phyloP scores from a whole-genome alignment of 2,329 filamentous ascomycete species.

The Ophiocordyceps polyrhachis-furcata region DNA sequence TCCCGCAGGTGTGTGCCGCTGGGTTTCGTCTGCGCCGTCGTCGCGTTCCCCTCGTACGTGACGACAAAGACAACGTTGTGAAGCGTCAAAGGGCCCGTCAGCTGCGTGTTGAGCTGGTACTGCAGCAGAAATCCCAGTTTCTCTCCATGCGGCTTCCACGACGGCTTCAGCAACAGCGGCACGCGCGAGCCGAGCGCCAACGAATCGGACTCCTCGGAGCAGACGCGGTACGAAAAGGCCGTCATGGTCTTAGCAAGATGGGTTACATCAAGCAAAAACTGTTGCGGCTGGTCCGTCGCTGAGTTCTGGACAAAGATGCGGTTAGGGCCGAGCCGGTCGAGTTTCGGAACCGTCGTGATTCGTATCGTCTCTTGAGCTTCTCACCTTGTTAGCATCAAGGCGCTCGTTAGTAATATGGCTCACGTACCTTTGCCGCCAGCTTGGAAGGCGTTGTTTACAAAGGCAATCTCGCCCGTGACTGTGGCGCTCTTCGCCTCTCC shows the following conservation, averaged over 20 bases:
- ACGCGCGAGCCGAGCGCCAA: conserved; percentile 33
- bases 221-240: conserved; percentile 84
- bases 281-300: conserved; percentile 46
- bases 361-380: conserved; percentile 48
- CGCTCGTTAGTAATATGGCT: not conserved
- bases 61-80: conserved; percentile 61
- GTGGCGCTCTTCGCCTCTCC: conserved; percentile 52
- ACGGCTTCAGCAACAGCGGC: conserved; percentile 54
- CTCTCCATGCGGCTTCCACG: conserved; percentile 68
- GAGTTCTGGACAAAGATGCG: conserved; percentile 69
- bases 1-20: conserved; percentile 63
- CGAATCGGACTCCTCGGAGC: conserved; percentile 41
- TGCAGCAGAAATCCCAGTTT: conserved; percentile 75
- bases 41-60: conserved; percentile 50
- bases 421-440: conserved; percentile 31
- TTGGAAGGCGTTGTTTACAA: conserved; percentile 51
- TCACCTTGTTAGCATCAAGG: conserved; percentile 1
- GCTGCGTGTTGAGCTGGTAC: conserved; percentile 59
- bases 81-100: conserved; percentile 22
- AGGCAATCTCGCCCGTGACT: conserved; percentile 74
- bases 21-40: conserved; percentile 58
- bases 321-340: conserved; percentile 89
- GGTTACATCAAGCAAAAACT: conserved; percentile 59
- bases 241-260: conserved; percentile 57
- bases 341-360: conserved; percentile 69